Base-by-base conservation (phyloP, 1,139 yeast species). In the Magnusiomyces tetraspermus region DNA sequence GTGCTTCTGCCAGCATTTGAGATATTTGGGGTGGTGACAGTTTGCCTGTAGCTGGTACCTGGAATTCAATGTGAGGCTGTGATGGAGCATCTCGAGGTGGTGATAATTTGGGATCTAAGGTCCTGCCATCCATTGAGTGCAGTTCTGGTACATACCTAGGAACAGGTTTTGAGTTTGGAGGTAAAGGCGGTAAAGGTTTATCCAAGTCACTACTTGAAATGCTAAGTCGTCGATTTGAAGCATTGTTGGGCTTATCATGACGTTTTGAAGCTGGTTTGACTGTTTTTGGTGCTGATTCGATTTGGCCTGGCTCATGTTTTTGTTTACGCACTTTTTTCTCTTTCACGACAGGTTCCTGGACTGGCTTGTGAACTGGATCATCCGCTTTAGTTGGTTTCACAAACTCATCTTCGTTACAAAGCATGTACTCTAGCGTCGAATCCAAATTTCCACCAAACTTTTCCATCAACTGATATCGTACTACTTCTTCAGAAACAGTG, bases 131-230 rank as follows among this genome's bases (percentile, higher is more conserved):
- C n/a, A n/a, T n/a, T n/a, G n/a, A n/a, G n/a, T n/a, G n/a, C n/a
- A n/a, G n/a, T n/a, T n/a, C n/a, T n/a, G n/a, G n/a, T n/a, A n/a
- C n/a, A n/a, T n/a, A n/a, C n/a, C n/a, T n/a, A 33, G 38, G n/a
- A 15, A 6, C 38, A 8, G 17, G n/a, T 13, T 5, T 33, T 10
- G 38, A 6, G 17, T 33, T 33, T 33, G n/a, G 19, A 45, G 49
- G 49, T 2, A 46, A 22, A 22, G 49, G 49, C 3, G 49, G 49
- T n/a, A 46, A 36, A 2, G 49, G 49, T 22, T 46, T 46, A 6
- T 38, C 42, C 24, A 38, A 38, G 15, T 38, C 42, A 38, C 23
- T 38, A 19, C 42, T 38, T 15, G 24, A 19, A 19, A 38, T 38
- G 42, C 42, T 38, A 10, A 38, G 15, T 24, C 42, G 23, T 38